phyloP scores from a whole-genome alignment of 2,329 filamentous ascomycete species.

The Fusarium sp. region DNA sequence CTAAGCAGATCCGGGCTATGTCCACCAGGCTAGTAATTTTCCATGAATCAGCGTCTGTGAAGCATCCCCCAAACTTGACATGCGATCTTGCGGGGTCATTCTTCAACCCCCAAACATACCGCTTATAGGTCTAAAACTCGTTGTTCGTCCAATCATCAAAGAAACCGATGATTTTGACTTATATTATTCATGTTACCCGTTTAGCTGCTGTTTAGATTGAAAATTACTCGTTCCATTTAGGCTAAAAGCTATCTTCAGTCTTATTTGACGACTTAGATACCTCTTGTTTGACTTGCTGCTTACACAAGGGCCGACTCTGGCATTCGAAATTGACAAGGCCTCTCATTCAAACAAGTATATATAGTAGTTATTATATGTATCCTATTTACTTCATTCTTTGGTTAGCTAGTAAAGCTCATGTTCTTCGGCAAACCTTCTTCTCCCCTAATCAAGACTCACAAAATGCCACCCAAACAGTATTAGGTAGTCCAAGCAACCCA shows the following conservation, averaged over 20 bases:
- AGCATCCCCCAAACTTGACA: not conserved
- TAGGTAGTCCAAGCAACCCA: not conserved
- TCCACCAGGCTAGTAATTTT: not conserved
- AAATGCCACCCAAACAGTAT: not conserved
- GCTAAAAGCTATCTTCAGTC: not conserved
- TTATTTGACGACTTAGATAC: not conserved
- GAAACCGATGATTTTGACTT: not conserved
- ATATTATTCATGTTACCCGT: not conserved
- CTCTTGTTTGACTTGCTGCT: not conserved
- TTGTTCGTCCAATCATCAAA: not conserved
- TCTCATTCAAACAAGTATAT: not conserved
- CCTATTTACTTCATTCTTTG: not conserved
- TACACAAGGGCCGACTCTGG: not conserved
- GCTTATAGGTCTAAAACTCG: not conserved
- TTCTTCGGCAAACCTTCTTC: not conserved
- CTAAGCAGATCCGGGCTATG: not conserved
- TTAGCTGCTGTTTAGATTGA: not conserved
- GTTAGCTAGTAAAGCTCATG: not conserved
- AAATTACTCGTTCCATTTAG: not conserved
- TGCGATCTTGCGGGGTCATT: not conserved
- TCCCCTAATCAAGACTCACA: not conserved
- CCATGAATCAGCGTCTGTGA: constrained; percentile 2
- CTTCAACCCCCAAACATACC: not conserved
- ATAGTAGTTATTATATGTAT: too few relatives aligned
- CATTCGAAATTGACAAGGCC: not conserved